Conservation (phyloP, 495 filamentous ascomycete genomes). For the Penicillium diatomitis region DNA sequence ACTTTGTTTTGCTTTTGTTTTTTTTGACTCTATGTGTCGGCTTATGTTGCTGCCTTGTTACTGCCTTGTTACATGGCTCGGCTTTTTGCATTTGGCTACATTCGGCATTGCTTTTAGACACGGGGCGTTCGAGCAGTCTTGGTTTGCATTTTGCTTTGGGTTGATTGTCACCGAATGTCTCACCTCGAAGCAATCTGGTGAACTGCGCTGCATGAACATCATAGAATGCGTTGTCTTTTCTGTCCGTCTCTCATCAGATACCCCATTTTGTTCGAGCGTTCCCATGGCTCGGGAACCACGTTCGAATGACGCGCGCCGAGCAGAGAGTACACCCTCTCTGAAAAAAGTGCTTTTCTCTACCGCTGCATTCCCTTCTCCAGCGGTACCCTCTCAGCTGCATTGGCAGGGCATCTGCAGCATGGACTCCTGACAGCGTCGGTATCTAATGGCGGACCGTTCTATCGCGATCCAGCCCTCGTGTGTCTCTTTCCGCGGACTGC, state of each 20-base stretch:
- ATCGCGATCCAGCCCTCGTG: slow-evolving; percentile 24
- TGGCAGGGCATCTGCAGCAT: slow-evolving; percentile 35
- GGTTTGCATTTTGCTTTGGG: slow-evolving; percentile 31
- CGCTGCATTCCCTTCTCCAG: slow-evolving; percentile 30
- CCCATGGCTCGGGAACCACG: slow-evolving; percentile 24
- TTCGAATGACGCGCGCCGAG: slow-evolving; percentile 38
- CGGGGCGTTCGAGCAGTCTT: slow-evolving; percentile 36
- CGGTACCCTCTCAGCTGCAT: slow-evolving; percentile 37
- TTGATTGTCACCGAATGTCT: slow-evolving; percentile 14
- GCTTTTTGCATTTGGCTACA: slow-evolving; percentile 22
- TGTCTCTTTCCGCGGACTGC: slow-evolving; percentile 5
- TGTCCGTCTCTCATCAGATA: slow-evolving; percentile 50
- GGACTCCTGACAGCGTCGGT: slow-evolving; percentile 43
- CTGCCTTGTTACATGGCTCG: slow-evolving; percentile 6
- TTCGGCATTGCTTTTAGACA: slow-evolving; percentile 30
- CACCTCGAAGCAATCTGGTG: slow-evolving; percentile 31
- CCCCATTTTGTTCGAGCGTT: slow-evolving; percentile 39
- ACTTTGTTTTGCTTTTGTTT: slow-evolving; percentile 9
- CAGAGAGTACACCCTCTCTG: slow-evolving; percentile 22
- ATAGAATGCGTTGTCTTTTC: slow-evolving; percentile 74
- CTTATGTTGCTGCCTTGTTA: slow-evolving; percentile 13
- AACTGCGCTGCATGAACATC: slow-evolving; percentile 54
- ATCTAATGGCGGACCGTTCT: slow-evolving; percentile 41
- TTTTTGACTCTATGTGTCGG: slow-evolving; percentile 1
- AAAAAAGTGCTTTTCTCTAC: slow-evolving; percentile 40